Evolutionary conservation across 106 monocot species (phyloP), one percentile per base, ranked within the genome.

Genomic region (Amphibolis antarctica): DNA sequence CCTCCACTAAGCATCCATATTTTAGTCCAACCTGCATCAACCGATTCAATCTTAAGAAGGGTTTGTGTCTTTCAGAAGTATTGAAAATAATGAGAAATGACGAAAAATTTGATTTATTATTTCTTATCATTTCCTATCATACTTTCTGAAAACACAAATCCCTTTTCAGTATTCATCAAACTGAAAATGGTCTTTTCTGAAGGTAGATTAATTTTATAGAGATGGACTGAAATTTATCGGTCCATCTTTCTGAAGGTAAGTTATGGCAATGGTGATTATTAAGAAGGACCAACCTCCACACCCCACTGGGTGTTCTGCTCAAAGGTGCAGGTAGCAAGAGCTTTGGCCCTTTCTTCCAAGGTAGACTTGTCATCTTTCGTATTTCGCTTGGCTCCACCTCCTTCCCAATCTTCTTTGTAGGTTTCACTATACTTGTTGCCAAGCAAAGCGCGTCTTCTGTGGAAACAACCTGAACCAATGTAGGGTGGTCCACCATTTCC

Each of bases 381-480:
- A 48, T 30, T 65, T 5, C 28, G 71, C 44, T 42, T 19, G 20
- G 12, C 22, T 28, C 43, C 65, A 73, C 63, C 75, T 20, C 52
- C 66, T 77, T 47, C 29, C 29, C 11, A 50, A 17, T 12, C 50
- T 50, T 66, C 17, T 19, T 25, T 3, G 17, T 66, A 62, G 6
- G 36, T 55, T 65, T 75, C 61, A 48, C 53, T 74, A 25, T 72
- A 82, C 12, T 60, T 79, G 43, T 27, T 55, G 2, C 88, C 88
- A 58, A 64, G 71, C 1, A 85, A 69, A 44, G 53, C 70, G 54
- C 77, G 71, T 71, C 88, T 76, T 59, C 82, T 76, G 50, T 81
- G 81, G 68, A 88, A 88, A 53, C 88, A 85, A 12, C 88, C 88
- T 3, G 88, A 65, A 7, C 88, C 88, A 3, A 81, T 66, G 29